Percentiles rank a stretch among this genome's conserved stretches.
Conservation (phyloP, 2,329 filamentous ascomycete genomes). For the Talaromyces sp. region DNA sequence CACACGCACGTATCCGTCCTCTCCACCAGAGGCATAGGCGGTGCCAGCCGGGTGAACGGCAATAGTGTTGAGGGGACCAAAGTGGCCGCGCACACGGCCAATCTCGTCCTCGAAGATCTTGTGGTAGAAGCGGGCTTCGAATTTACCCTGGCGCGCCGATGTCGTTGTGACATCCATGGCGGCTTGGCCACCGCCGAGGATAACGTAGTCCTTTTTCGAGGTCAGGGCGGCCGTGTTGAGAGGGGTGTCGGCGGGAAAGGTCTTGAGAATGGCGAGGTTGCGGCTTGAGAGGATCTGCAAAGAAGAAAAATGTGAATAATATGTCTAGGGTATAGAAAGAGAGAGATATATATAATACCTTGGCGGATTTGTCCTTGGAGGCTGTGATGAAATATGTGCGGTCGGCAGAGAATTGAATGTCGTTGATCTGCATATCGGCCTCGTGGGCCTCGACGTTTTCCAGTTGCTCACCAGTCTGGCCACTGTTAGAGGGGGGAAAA, state of each 20-base stretch:
- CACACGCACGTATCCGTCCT: conserved; percentile 97
- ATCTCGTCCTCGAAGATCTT: conserved; percentile 99
- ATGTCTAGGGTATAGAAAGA: conserved; percentile 15
- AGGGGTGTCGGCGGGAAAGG: conserved; percentile 84
- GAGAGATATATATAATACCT: conserved; percentile 47
- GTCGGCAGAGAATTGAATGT: conserved; percentile 91
- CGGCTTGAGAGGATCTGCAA: conserved; percentile 71
- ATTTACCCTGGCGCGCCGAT: conserved; percentile 91
- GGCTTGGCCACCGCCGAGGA: conserved; percentile 95
- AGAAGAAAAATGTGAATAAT: not conserved
- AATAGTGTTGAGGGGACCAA: conserved; percentile 94
- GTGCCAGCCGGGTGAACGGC: conserved; percentile 87
- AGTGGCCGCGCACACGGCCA: conserved; percentile 92
- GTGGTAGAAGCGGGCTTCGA: conserved; percentile 99
- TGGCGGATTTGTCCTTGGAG: conserved; percentile 95
- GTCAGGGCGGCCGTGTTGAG: conserved; percentile 95
- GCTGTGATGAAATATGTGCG: conserved; percentile 98
- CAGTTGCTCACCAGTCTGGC: conserved; percentile 70
- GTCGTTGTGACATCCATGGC: conserved; percentile 99
- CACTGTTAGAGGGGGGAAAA: conserved; percentile 14
- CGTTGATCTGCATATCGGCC: conserved; percentile 75
- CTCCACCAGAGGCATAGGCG: conserved; percentile 90
- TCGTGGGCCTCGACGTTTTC: conserved; percentile 82
- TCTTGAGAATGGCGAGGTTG: conserved; percentile 89
- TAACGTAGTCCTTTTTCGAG: conserved; percentile 94